phyloP scores from a whole-genome alignment of 169 alveolate genomes.

The Plasmodium ovale region DNA sequence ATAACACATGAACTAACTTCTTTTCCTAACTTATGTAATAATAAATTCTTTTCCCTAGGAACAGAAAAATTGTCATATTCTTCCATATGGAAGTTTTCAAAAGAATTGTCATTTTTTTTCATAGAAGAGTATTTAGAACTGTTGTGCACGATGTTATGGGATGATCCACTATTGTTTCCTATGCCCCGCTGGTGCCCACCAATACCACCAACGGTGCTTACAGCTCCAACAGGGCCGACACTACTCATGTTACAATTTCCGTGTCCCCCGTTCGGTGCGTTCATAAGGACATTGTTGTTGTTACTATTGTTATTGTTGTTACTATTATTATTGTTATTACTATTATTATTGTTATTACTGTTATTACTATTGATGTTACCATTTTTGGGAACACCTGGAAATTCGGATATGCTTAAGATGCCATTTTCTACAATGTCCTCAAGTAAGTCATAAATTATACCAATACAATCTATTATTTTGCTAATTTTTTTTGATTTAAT shows the following conservation, averaged over 20 bases:
- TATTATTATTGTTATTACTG: not conserved
- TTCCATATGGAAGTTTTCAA: not conserved
- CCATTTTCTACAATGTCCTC: slow-evolving; percentile 72
- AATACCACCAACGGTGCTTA: not conserved
- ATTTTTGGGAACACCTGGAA: slow-evolving; percentile 67
- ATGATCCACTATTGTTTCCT: not conserved
- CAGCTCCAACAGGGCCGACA: not conserved
- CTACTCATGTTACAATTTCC: not conserved
- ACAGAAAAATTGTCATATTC: slow-evolving; percentile 50
- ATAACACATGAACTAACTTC: slow-evolving; percentile 60
- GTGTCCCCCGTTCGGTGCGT: not conserved
- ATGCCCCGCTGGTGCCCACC: not conserved
- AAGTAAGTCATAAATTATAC: slow-evolving; percentile 49
- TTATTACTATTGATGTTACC: not conserved
- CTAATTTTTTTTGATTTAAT: slow-evolving; percentile 48
- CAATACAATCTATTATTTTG: slow-evolving; percentile 63
- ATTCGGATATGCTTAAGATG: slow-evolving; percentile 36
- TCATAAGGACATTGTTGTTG: not conserved
- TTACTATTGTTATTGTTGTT: not conserved
- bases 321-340: not conserved
- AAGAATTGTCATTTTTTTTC: slow-evolving; percentile 55
- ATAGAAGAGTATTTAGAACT: slow-evolving; percentile 3
- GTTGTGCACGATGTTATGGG: not conserved
- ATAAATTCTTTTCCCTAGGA: slow-evolving; percentile 45
- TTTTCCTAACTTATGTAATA: slow-evolving; percentile 47